Conservation (phyloP, 805 yeast genomes). For the Candida xyloterini region DNA sequence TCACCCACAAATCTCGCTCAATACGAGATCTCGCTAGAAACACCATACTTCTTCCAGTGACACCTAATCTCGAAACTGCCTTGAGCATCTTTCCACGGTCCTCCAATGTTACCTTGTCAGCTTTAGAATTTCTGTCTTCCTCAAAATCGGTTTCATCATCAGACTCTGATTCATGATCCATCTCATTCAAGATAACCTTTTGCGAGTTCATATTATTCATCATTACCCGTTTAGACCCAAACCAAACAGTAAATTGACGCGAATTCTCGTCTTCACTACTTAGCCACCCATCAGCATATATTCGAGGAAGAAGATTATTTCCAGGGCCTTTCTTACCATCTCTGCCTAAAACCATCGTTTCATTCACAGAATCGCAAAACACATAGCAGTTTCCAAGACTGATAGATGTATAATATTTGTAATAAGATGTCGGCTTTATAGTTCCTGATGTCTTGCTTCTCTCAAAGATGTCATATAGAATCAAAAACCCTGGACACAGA, state of each 20-base stretch:
- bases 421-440: slow-evolving; percentile 45
- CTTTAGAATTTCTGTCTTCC: neutral
- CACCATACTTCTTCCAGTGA: slow-evolving; percentile 63
- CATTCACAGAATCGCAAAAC: slow-evolving; percentile 66
- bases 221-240: slow-evolving; percentile 58
- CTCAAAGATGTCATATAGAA: slow-evolving; percentile 50
- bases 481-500: slow-evolving; percentile 66
- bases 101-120: slow-evolving; percentile 7
- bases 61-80: slow-evolving; percentile 55
- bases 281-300: slow-evolving; percentile 80
- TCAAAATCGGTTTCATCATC: slow-evolving; percentile 7
- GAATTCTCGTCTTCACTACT: slow-evolving; percentile 74
- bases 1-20: slow-evolving; percentile 83
- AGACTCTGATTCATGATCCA: slow-evolving; percentile 4
- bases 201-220: slow-evolving; percentile 22
- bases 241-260: slow-evolving; percentile 83
- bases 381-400: slow-evolving; percentile 69
- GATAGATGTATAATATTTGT: slow-evolving; percentile 52
- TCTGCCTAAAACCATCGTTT: slow-evolving; percentile 48
- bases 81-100: slow-evolving; percentile 34
- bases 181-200: slow-evolving; percentile 6
- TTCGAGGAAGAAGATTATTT: slow-evolving; percentile 59
- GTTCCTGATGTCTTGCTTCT: slow-evolving; percentile 44
- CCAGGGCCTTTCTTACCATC: slow-evolving; percentile 53
- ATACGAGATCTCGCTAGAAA: slow-evolving; percentile 80